Evolutionary conservation across 192 early-diverging fungal genomes (phyloP).

Genomic region (Mortierella hygrophila): DNA sequence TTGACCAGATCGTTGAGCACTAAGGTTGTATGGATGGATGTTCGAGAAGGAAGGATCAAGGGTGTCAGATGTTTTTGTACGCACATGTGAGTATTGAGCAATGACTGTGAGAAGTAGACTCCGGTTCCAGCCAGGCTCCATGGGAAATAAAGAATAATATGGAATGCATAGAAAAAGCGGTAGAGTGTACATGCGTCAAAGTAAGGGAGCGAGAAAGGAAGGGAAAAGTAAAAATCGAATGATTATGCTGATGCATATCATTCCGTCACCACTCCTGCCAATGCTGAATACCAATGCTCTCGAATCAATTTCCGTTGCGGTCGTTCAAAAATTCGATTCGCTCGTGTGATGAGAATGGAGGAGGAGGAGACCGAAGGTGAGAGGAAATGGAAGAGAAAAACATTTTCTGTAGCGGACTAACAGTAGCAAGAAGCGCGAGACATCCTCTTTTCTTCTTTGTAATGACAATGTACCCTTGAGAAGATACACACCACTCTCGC

Average conservation of each 20-base stretch:
- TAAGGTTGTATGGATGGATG: not conserved
- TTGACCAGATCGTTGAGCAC: conserved; percentile 37
- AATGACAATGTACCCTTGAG: not conserved
- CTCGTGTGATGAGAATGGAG: conserved; percentile 1
- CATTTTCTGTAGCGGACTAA: not conserved
- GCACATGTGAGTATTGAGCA: too few relatives aligned
- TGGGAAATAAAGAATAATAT: too few relatives aligned
- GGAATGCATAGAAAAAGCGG: not conserved
- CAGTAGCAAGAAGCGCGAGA: not conserved
- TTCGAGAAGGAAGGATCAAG: too few relatives aligned
- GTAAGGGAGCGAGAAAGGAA: not conserved
- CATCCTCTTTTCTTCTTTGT: not conserved
- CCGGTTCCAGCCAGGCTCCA: too few relatives aligned
- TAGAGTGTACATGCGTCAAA: not conserved
- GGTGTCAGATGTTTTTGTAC: too few relatives aligned
- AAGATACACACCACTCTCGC: not conserved
- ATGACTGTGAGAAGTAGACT: too few relatives aligned
- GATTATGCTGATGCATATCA: too few relatives aligned
- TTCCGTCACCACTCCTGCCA: too few relatives aligned
- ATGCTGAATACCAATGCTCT: not conserved
- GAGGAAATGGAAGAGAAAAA: not conserved
- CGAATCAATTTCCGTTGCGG: not conserved
- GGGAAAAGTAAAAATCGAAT: not conserved
- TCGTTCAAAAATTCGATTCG: not conserved
- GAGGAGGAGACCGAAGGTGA: not conserved